Percentiles rank a stretch among this genome's conserved stretches.
These are phyloP conservation scores for Trifolium subterraneum DNA, from an alignment of 306 rosid species.

Conservation along the genomic window DNA sequence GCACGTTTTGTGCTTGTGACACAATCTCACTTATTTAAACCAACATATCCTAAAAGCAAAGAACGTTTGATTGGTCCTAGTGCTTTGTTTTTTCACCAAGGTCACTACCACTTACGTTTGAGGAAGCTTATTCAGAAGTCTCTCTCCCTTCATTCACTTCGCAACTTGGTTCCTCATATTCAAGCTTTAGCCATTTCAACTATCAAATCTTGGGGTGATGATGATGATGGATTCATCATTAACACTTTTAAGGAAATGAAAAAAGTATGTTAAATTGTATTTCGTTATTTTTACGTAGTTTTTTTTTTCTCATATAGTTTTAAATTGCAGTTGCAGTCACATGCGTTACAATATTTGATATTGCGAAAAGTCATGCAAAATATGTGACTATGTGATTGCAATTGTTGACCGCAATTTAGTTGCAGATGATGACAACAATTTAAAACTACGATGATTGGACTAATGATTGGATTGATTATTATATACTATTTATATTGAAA, in stretches of 20 bases:
- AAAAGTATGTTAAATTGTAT: slow-evolving; percentile 46
- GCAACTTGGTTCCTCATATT: slow-evolving; percentile 63
- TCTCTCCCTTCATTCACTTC: slow-evolving; percentile 56
- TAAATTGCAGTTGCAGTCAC: neutral
- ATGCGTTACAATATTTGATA: neutral
- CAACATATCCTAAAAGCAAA: slow-evolving; percentile 89
- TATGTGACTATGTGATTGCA: neutral
- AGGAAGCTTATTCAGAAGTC: slow-evolving; percentile 78
- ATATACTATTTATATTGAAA: slow-evolving; percentile 25
- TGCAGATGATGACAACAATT: neutral
- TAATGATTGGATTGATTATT: slow-evolving; percentile 35
- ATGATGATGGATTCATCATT: slow-evolving; percentile 47
- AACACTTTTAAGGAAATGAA: slow-evolving; percentile 82
- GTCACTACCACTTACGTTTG: slow-evolving; percentile 63
- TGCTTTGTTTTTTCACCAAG: slow-evolving; percentile 87
- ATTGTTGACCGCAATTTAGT: no score
- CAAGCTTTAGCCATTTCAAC: slow-evolving; percentile 58
- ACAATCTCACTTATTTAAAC: slow-evolving; percentile 80
- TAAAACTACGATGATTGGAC: neutral
- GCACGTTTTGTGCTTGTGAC: slow-evolving; percentile 81
- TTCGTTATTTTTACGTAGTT: neutral
- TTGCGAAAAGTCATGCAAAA: neutral
- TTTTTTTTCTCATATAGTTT: neutral
- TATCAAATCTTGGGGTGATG: slow-evolving; percentile 55
- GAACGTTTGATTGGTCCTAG: slow-evolving; percentile 81